Evolutionary conservation across 192 early-diverging fungal genomes (phyloP).

Genomic region (Podila epigama): DNA sequence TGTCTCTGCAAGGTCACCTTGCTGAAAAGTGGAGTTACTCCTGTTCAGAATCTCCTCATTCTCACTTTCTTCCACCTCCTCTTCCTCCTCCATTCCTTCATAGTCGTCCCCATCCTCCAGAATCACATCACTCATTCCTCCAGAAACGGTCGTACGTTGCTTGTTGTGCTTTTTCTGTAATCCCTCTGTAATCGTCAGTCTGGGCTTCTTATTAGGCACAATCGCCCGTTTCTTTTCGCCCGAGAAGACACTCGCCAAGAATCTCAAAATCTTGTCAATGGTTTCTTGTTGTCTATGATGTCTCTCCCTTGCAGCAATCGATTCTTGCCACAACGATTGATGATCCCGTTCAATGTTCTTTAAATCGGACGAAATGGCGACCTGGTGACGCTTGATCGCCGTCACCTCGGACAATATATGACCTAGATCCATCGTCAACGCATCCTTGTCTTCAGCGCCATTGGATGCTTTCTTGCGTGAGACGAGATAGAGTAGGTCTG

Average conservation of each 20-base stretch:
- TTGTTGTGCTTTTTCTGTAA: constrained; percentile 1
- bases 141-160: neutral
- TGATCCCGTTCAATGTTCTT: constrained; percentile 90
- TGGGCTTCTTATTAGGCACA: constrained; percentile 55
- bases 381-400: constrained; percentile 88
- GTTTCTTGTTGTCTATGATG: constrained; percentile 88
- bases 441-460: constrained; percentile 50
- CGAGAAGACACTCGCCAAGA: constrained; percentile 88
- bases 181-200: constrained; percentile 45
- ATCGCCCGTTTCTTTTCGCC: constrained; percentile 58
- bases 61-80: neutral
- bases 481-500: constrained; percentile 88
- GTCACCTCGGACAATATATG: constrained; percentile 80
- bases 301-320: constrained; percentile 72
- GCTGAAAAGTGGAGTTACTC: neutral
- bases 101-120: constrained; percentile 17
- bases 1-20: neutral
- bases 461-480: constrained; percentile 78
- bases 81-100: constrained; percentile 17
- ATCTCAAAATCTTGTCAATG: constrained; percentile 93
- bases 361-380: constrained; percentile 86
- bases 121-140: neutral
- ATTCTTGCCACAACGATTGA: constrained; percentile 88
- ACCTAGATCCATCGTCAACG: constrained; percentile 57
- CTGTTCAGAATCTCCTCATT: neutral